Evolutionary conservation across 331 rosid species (phyloP).

Genomic region (Rhamnella rubrinervis): DNA sequence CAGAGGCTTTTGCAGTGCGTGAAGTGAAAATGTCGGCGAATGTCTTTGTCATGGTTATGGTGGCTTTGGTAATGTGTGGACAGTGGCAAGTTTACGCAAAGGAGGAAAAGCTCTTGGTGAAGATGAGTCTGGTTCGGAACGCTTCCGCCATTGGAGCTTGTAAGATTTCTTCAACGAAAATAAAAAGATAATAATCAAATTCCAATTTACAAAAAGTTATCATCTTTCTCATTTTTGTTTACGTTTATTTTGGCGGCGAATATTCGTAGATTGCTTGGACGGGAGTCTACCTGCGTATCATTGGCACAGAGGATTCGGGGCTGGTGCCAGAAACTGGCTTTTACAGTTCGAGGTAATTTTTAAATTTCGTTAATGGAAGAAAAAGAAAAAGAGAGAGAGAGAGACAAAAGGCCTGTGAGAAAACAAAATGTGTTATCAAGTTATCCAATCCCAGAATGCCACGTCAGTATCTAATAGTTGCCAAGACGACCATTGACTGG

Average conservation of each 20-base stretch:
- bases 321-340: slow-evolving; percentile 78
- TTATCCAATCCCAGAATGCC: slow-evolving; percentile 4
- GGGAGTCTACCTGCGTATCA: slow-evolving; percentile 98
- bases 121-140: slow-evolving; percentile 62
- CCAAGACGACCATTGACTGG: neutral
- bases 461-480: neutral
- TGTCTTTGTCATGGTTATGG: slow-evolving; percentile 23
- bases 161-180: slow-evolving; percentile 33
- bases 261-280: slow-evolving; percentile 74
- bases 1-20: neutral
- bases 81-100: slow-evolving; percentile 34
- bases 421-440: slow-evolving; percentile 4
- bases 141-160: slow-evolving; percentile 67
- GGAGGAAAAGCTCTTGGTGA: slow-evolving; percentile 48
- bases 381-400: neutral
- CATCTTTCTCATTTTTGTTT: neutral
- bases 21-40: slow-evolving; percentile 24
- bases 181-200: neutral
- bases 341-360: slow-evolving; percentile 77
- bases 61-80: slow-evolving; percentile 27
- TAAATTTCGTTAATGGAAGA: neutral
- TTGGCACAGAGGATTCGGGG: slow-evolving; percentile 75
- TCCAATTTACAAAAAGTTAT: neutral
- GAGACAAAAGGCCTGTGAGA: neutral
- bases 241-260: slow-evolving; percentile 4